phyloP scores from a whole-genome alignment of 495 filamentous ascomycete genomes.

The Neurospora terricola region DNA sequence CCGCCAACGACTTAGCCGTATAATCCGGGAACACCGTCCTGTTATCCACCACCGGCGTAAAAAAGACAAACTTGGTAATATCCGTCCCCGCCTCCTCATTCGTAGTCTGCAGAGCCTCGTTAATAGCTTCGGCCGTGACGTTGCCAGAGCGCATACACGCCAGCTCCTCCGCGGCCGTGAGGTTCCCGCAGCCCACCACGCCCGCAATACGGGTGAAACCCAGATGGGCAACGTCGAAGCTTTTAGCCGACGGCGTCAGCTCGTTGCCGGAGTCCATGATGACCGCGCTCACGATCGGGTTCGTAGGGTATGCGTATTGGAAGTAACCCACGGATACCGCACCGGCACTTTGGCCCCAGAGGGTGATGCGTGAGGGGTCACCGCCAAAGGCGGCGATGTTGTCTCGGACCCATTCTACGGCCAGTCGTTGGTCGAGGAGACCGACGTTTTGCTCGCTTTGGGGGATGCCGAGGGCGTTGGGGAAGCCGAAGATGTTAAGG shows the following conservation, averaged over 20 bases:
- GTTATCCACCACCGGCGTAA: constrained; percentile 10
- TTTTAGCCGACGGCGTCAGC: constrained; percentile 27
- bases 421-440: constrained; percentile 54
- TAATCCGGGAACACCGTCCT: constrained; percentile 38
- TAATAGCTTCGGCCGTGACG: constrained; percentile 14
- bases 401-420: constrained; percentile 44
- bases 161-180: constrained; percentile 22
- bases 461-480: constrained; percentile 27
- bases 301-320: constrained; percentile 36
- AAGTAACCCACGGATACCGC: constrained; percentile 42
- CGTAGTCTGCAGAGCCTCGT: constrained; percentile 21
- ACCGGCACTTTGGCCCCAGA: constrained; percentile 48
- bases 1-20: not conserved
- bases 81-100: constrained; percentile 21
- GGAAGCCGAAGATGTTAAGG: constrained; percentile 55
- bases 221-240: constrained; percentile 14
- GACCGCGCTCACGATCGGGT: constrained; percentile 36
- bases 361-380: constrained; percentile 40
- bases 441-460: constrained; percentile 42
- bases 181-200: constrained; percentile 30
- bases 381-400: constrained; percentile 55
- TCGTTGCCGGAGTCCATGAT: constrained; percentile 48
- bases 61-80: constrained; percentile 18
- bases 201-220: constrained; percentile 30
- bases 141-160: constrained; percentile 36